Percentiles rank a stretch among this genome's conserved stretches.
phyloP scores from a whole-genome alignment of 805 yeast species.

The Ogataea wickerhamii region DNA sequence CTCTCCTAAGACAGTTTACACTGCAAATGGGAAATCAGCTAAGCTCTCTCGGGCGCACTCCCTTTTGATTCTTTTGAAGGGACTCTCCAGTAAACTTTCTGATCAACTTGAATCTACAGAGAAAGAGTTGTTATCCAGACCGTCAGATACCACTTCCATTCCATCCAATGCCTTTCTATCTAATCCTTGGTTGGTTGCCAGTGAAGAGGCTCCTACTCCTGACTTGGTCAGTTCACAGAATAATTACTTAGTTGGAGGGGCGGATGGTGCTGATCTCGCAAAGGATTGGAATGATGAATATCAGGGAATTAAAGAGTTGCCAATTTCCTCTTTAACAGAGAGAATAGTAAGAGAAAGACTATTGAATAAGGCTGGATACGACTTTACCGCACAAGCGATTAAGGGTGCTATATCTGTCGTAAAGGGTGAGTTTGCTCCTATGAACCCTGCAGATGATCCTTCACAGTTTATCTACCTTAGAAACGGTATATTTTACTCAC shows the following conservation, averaged over 20 bases:
- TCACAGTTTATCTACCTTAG: constrained; percentile 66
- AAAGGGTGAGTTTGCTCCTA: constrained; percentile 67
- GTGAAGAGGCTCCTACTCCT: constrained; percentile 31
- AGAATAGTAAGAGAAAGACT: constrained; percentile 73
- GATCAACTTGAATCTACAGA: constrained; percentile 52
- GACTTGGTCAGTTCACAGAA: constrained; percentile 63
- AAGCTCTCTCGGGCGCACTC: constrained; percentile 41
- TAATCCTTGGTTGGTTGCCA: constrained; percentile 73
- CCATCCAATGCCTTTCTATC: constrained; percentile 61
- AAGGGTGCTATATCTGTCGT: constrained; percentile 76
- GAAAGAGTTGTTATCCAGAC: constrained; percentile 39
- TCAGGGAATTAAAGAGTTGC: constrained; percentile 76
- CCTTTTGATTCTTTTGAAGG: constrained; percentile 55
- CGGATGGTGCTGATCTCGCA: constrained; percentile 52
- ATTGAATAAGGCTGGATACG: constrained; percentile 65
- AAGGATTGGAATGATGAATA: constrained; percentile 92
- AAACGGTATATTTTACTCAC: constrained; percentile 84
- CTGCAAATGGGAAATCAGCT: constrained; percentile 29
- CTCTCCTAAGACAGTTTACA: constrained; percentile 34
- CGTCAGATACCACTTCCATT: constrained; percentile 51
- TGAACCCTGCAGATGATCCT: constrained; percentile 72
- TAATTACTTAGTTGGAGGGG: constrained; percentile 49
- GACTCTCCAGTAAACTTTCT: constrained; percentile 62
- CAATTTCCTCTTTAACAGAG: constrained; percentile 50
- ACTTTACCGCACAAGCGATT: constrained; percentile 72